Evolutionary conservation across 192 early-diverging fungal species (phyloP).

Genomic region (Piromyces finnis): DNA sequence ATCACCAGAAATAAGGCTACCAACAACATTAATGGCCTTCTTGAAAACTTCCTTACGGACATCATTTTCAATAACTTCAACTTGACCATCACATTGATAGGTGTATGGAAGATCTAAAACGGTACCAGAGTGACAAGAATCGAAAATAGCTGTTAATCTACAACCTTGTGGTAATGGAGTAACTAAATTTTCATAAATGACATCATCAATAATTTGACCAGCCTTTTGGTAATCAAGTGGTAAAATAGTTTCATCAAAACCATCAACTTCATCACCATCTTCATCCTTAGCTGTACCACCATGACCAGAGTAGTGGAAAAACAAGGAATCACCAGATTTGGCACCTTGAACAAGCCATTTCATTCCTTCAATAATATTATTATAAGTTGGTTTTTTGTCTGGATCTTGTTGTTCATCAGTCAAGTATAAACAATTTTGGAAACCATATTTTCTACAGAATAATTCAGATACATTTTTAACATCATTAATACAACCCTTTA

Average conservation of each 20-base stretch:
- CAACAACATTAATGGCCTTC: neutral
- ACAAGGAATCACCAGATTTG: slow-evolving; percentile 22
- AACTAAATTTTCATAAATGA: slow-evolving; percentile 12
- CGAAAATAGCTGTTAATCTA: slow-evolving; percentile 63
- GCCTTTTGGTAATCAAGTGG: slow-evolving; percentile 1
- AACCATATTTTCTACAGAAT: neutral
- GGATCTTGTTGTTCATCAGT: slow-evolving; percentile 14
- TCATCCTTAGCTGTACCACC: slow-evolving; percentile 6
- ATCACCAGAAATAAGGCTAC: too few species aligned
- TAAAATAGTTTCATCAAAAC: neutral
- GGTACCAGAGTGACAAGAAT: slow-evolving; percentile 67
- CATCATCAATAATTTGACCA: slow-evolving; percentile 2
- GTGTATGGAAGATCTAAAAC: slow-evolving; percentile 41
- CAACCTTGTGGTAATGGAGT: slow-evolving; percentile 32
- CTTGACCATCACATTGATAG: slow-evolving; percentile 19
- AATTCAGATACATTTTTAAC: slow-evolving; percentile 11
- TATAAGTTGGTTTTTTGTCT: neutral
- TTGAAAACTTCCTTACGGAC: neutral
- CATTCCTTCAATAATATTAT: neutral
- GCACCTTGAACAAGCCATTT: slow-evolving; percentile 3
- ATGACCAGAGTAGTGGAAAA: slow-evolving; percentile 6
- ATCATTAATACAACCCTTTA: slow-evolving; percentile 29
- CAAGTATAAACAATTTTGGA: neutral
- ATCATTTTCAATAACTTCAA: slow-evolving; percentile 9
- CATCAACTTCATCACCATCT: neutral